Evolutionary conservation across 768 basidiomycete genomes (phyloP).

Genomic region (Tulasnella sp.): DNA sequence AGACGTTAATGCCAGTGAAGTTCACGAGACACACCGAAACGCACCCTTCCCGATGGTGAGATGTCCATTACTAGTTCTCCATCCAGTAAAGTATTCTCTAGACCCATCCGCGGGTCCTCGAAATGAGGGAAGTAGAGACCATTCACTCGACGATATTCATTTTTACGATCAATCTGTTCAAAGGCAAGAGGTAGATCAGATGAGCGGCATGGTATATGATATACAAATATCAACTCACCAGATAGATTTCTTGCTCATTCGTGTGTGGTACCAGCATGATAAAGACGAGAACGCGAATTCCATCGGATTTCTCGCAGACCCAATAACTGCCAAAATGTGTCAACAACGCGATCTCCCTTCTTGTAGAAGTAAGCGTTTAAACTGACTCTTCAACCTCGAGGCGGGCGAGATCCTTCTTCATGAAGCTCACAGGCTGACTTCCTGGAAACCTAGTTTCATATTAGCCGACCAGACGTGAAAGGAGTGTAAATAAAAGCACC

Average conservation of each 20-base stretch:
- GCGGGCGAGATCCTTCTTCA: slow-evolving; percentile 51
- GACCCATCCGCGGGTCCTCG: slow-evolving; percentile 53
- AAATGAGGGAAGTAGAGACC: slow-evolving; percentile 88
- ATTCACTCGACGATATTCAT: slow-evolving; percentile 60
- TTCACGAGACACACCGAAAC: background rate
- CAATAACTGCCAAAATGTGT: slow-evolving; percentile 58
- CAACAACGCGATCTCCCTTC: background rate
- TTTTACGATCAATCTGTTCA: slow-evolving; percentile 88
- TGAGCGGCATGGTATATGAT: no score
- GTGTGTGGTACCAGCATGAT: slow-evolving; percentile 48
- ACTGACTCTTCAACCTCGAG: slow-evolving; percentile 74
- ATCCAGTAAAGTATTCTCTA: slow-evolving; percentile 77
- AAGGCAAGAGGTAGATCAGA: background rate
- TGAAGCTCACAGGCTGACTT: slow-evolving; percentile 91
- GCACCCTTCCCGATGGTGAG: slow-evolving; percentile 54
- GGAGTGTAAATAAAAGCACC: slow-evolving; percentile 19
- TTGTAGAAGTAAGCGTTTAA: background rate
- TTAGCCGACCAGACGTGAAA: background rate
- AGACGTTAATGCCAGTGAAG: background rate
- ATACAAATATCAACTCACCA: slow-evolving; percentile 43
- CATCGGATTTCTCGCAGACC: slow-evolving; percentile 99
- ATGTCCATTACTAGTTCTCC: slow-evolving; percentile 90
- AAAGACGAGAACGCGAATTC: slow-evolving; percentile 79
- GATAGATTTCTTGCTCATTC: slow-evolving; percentile 46
- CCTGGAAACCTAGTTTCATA: slow-evolving; percentile 68